Base-by-base conservation (phyloP, 768 basidiomycete genomes). In the Tylopilus subfusipes region DNA sequence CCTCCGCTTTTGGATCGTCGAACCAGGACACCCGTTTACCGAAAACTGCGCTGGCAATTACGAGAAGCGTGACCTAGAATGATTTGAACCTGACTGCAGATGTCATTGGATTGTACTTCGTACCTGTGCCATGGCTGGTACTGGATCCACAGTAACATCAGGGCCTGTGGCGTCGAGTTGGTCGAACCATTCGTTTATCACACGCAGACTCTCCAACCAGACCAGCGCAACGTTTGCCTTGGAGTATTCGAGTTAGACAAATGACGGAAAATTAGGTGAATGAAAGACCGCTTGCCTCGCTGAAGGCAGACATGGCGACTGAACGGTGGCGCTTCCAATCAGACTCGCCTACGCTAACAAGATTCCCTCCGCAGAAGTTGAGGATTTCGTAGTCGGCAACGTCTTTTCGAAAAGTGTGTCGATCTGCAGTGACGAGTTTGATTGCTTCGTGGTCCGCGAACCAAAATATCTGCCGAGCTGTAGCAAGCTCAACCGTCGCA, bases 301-400 rank as follows among this genome's bases (percentile, higher is more conserved):
- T 79, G 63, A 82, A 82, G 1, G 80, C 80, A 11, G 77, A 73
- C 50, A 76, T 79, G 21, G 77, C 68, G 1, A 78, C 68, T 11
- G 61, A 64, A 40, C 78, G 70, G 56, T 80, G 79, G 2, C 77
- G 69, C 47, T 76, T 76, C 79, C 80, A 82, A n/a, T 76, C 72
- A 0, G 71, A 49, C 7, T 73, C 77, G 47, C 78, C 78, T 0
- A 63, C 60, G 5, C 74, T 72, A 24, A 81, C 59, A 3, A 82
- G 51, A 58, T 77, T 81, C 21, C 53, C 54, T 1, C 81, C 81
- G n/a, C 76, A 79, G 38, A 80, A 71, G 47, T 76, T 75, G 45
- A 80, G 38, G 0, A 71, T 53, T 48, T 76, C 73, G 47, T 79
- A 79, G 66, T 71, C 38, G 33, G 60, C 67, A 0, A 68, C 48